These are phyloP conservation scores for Ophioceras dolichostomum DNA, from an alignment of 2,329 filamentous ascomycete species.

Conservation along the genomic window DNA sequence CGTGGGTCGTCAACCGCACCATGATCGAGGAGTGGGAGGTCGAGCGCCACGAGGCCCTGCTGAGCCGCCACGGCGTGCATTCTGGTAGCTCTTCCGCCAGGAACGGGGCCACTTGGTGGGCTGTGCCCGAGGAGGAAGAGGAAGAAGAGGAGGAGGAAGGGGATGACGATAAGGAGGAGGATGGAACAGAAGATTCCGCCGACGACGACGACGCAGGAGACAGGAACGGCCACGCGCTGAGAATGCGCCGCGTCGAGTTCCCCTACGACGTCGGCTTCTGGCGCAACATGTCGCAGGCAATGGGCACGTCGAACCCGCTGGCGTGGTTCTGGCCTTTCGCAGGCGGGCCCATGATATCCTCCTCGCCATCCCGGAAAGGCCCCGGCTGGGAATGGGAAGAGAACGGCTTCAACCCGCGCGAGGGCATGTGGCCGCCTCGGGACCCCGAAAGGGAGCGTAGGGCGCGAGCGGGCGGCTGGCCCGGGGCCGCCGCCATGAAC, in stretches of 20 bases:
- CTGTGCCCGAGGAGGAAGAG: constrained; percentile 18
- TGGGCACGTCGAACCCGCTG: constrained; percentile 56
- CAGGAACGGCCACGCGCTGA: not conserved
- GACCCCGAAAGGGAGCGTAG: constrained; percentile 49
- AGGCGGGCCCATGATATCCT: constrained; percentile 29
- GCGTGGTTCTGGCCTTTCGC: constrained; percentile 61
- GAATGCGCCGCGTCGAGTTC: constrained; percentile 58
- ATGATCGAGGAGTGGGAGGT: constrained; percentile 74
- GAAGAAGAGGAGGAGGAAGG: constrained; percentile 13
- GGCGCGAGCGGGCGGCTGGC: constrained; percentile 23
- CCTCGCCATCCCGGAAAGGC: constrained; percentile 21
- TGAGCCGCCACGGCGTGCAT: constrained; percentile 31
- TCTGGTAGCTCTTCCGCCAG: too few relatives aligned
- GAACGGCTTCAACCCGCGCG: constrained; percentile 62
- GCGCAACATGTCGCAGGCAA: constrained; percentile 60
- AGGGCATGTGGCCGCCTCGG: constrained; percentile 49
- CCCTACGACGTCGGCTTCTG: constrained; percentile 73
- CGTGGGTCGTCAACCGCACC: constrained; percentile 57
- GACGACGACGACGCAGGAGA: constrained; percentile 17
- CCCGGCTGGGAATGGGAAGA: constrained; percentile 53
- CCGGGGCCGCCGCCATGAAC: constrained; percentile 15
- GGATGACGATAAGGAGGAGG: constrained; percentile 13
- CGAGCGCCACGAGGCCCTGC: constrained; percentile 47
- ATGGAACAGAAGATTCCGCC: constrained; percentile 18
- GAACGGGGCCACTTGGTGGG: constrained; percentile 26